These are phyloP conservation scores for Glycine tomentella DNA, from an alignment of 306 rosid species.

Conservation along the genomic window DNA sequence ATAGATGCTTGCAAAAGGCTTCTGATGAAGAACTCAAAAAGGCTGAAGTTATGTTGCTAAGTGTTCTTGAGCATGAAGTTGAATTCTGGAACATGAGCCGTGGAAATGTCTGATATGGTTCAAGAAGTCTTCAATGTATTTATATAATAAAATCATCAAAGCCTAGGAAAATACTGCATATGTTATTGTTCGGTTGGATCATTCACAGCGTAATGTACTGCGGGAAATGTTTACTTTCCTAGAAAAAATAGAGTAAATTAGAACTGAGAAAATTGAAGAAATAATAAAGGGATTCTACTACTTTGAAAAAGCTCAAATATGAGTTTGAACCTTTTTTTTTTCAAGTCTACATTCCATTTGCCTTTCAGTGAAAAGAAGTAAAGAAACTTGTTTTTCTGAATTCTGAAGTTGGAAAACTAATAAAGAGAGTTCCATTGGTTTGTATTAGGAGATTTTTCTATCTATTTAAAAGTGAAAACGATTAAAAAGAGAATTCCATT, in stretches of 20 bases:
- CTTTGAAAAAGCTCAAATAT: background rate
- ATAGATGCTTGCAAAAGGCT: conserved; percentile 59
- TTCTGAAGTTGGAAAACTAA: no score
- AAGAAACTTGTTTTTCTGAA: no score
- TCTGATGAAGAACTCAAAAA: conserved; percentile 53
- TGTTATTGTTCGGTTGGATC: background rate
- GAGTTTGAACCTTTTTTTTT: background rate
- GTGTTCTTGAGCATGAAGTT: conserved; percentile 74
- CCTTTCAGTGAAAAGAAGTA: background rate
- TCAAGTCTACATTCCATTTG: background rate
- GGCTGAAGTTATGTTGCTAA: conserved; percentile 61
- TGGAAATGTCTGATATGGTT: conserved; percentile 39
- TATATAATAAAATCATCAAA: background rate
- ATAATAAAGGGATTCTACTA: conserved; percentile 12
- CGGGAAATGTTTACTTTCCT: background rate
- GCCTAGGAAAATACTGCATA: background rate
- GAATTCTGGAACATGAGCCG: conserved; percentile 86
- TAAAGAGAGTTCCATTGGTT: background rate
- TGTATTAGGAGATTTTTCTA: background rate
- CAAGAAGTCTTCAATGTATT: background rate
- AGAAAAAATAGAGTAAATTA: background rate
- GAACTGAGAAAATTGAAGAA: background rate
- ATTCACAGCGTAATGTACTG: background rate
- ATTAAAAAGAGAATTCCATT: no score
- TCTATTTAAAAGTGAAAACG: no score